Evolutionary conservation across 768 basidiomycete genomes (phyloP), one percentile per base, ranked within the genome.

Genomic region (Mrakia blollopis): DNA sequence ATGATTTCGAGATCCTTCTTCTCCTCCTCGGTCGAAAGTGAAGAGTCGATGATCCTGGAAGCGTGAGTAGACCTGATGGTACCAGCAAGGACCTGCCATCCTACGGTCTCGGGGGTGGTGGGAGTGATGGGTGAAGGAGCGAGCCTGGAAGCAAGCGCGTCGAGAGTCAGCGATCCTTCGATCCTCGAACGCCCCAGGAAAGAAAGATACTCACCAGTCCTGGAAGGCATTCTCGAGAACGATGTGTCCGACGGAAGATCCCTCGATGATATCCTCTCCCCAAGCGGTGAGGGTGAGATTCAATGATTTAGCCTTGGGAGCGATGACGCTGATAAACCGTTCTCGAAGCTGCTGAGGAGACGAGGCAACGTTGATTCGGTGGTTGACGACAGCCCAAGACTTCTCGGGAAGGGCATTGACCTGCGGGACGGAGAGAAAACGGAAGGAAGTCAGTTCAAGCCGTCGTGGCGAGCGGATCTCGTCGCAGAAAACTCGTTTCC

Each of bases 281-380:
- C 82, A 83, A 0, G 82, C 79, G 21, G 74, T 77, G 14, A 83
- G 73, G 1, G 79, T 76, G 25, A 83, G 80, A 70, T 80, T 80
- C 76, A 81, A 78, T 39, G 79, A 71, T 30, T 77, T 72, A 2
- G 81, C 81, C 3, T 81, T 77, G 6, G 80, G 79, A 1, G 28
- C 54, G 28, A 82, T 41, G 6, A 79, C 78, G 9, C 78, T 44
- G 28, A 76, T 77, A 28, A 81, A 74, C 35, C 79, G 79, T 28
- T 81, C 72, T 61, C 81, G 79, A 7, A 82, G 80, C 68, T 81
- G 81, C 1, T 62, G 73, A 35, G 81, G 79, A 5, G 81, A 81
- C 3, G 81, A 81, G 50, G 79, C 81, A 57, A 81, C 68, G 75
- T 78, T 81, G 80, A 83, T 83, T 41, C 82, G 80, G 68, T 82